Conservation (phyloP, 2,329 filamentous ascomycete species). For the Epicoccum sorghinum region DNA sequence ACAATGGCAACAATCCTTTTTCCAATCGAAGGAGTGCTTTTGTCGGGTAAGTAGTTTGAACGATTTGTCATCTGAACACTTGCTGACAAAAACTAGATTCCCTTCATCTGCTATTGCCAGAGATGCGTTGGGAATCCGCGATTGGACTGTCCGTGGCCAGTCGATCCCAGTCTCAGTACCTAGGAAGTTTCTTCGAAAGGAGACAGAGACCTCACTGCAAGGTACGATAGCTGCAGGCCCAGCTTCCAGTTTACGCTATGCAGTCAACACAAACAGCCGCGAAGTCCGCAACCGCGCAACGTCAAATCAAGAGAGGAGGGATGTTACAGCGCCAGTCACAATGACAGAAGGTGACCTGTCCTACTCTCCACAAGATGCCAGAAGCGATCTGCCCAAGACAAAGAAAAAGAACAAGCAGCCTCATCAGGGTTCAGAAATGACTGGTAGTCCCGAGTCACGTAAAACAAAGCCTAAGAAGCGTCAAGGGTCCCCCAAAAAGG, state of each 20-base stretch:
- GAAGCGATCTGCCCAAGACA: conserved; percentile 35
- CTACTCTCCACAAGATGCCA: conserved; percentile 48
- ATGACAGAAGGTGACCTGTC: neutral
- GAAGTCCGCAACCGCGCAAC: neutral
- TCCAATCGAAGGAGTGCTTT: conserved; percentile 22
- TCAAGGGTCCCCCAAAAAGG: conserved; percentile 19
- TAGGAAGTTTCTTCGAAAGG: conserved; percentile 27
- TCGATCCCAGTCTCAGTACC: conserved; percentile 27
- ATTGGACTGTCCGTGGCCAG: conserved; percentile 17
- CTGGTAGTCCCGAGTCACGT: conserved; percentile 22
- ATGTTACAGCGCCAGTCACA: neutral
- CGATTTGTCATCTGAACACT: neutral
- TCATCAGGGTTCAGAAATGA: conserved; percentile 1
- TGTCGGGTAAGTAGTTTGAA: conserved; percentile 19
- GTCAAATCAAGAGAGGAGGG: conserved; percentile 1
- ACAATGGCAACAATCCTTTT: conserved; percentile 1
- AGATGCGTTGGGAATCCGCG: conserved; percentile 17
- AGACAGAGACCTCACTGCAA: neutral
- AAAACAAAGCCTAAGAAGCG: conserved; percentile 27
- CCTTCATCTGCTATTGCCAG: conserved; percentile 18
- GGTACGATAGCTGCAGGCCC: neutral
- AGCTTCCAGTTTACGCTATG: conserved; percentile 2
- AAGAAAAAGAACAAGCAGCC: conserved; percentile 16
- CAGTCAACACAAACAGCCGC: neutral
- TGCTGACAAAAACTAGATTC: conserved; percentile 25